Evolutionary conservation across 1,284 basidiomycete genomes (phyloP).

Genomic region (Malassezia slooffiae): DNA sequence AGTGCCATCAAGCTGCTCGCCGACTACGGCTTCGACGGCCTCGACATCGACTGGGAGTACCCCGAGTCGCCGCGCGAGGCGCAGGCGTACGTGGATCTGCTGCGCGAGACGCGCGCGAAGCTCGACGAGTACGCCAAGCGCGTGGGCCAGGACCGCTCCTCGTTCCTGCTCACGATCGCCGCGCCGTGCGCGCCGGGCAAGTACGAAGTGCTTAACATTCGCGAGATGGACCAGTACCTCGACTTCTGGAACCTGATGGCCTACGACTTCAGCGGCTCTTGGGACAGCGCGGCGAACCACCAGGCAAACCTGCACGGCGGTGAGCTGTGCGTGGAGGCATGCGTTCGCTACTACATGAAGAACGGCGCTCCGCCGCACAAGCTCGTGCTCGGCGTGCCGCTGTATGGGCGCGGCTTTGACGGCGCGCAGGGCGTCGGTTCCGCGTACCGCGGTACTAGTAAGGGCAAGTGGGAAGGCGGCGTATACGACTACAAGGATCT

Average conservation of each 20-base stretch:
- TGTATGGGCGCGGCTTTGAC: slow-evolving; percentile 64
- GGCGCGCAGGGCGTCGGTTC: slow-evolving; percentile 63
- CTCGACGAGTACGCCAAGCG: slow-evolving; percentile 57
- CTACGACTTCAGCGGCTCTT: slow-evolving; percentile 49
- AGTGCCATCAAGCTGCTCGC: slow-evolving; percentile 64
- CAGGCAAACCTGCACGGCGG: slow-evolving; percentile 64
- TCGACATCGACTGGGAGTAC: slow-evolving; percentile 68
- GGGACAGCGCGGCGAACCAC: slow-evolving; percentile 63
- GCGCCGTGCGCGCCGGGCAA: slow-evolving; percentile 64
- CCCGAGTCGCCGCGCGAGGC: slow-evolving; percentile 63
- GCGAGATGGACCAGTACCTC: slow-evolving; percentile 61
- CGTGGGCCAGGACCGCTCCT: slow-evolving; percentile 49
- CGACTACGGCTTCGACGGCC: slow-evolving; percentile 77
- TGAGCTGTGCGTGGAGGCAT: slow-evolving; percentile 55
- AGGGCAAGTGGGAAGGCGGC: slow-evolving; percentile 57
- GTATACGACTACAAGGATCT: slow-evolving; percentile 60
- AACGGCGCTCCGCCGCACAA: slow-evolving; percentile 63
- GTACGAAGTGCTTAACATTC: slow-evolving; percentile 58
- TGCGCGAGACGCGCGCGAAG: slow-evolving; percentile 59
- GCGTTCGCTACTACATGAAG: slow-evolving; percentile 58
- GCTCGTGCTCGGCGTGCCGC: slow-evolving; percentile 60
- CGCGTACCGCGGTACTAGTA: slow-evolving; percentile 65
- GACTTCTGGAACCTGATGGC: slow-evolving; percentile 89
- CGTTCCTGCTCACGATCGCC: slow-evolving; percentile 65
- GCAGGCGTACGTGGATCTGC: slow-evolving; percentile 59